phyloP scores from a whole-genome alignment of 2,329 filamentous ascomycete species.

The Macrophomina tecta region DNA sequence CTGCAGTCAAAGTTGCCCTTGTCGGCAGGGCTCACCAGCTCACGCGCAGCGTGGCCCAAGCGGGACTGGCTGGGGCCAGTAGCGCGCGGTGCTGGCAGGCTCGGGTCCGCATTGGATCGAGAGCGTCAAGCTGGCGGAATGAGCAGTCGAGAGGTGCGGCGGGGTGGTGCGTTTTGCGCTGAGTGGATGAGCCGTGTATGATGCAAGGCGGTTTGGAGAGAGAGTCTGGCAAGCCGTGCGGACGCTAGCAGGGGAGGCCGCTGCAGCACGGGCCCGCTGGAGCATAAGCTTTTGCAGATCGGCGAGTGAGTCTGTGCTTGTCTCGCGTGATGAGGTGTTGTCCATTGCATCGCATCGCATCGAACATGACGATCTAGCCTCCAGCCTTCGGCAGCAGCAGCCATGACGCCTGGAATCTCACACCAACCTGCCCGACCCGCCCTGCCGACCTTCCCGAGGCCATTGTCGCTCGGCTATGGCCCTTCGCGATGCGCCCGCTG shows the following conservation, averaged over 20 bases:
- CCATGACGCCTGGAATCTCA: neutral
- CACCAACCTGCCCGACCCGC: neutral
- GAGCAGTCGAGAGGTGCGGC: neutral
- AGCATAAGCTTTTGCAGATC: constrained; percentile 14
- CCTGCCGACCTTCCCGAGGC: neutral
- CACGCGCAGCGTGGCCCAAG: too few relatives aligned
- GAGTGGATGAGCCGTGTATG: constrained; percentile 5
- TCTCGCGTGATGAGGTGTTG: neutral
- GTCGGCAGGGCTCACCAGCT: neutral
- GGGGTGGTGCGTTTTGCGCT: neutral
- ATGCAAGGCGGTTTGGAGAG: constrained; percentile 6
- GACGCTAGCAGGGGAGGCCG: neutral
- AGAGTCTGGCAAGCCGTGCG: neutral
- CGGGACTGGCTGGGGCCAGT: too few relatives aligned
- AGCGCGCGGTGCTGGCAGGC: too few relatives aligned
- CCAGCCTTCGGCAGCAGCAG: too few relatives aligned
- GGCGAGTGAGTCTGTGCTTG: constrained; percentile 15
- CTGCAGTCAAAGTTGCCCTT: neutral
- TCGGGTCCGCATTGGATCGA: neutral
- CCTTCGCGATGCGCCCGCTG: too few relatives aligned
- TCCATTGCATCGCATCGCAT: too few relatives aligned
- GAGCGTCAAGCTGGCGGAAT: neutral
- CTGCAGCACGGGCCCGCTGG: neutral
- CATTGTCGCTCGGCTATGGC: too few relatives aligned
- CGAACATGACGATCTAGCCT: neutral